phyloP scores from a whole-genome alignment of 148 eudicot genomes.

The Agrostemma githago region DNA sequence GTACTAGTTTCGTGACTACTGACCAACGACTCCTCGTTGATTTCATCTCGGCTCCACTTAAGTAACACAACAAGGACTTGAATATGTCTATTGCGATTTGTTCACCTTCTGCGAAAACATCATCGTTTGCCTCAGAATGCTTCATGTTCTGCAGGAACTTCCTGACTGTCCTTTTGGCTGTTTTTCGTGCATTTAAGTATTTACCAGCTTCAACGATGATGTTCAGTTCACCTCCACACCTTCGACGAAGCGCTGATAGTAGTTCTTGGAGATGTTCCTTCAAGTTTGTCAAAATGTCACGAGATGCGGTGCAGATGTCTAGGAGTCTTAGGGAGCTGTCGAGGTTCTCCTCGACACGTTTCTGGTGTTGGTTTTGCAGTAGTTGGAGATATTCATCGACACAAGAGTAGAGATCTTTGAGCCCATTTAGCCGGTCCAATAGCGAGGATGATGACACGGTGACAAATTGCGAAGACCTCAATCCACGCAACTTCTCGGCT shows the following conservation, averaged over 20 bases:
- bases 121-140: not conserved
- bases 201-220: slow-evolving; percentile 9
- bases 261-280: slow-evolving; percentile 32
- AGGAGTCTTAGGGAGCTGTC: slow-evolving; percentile 38
- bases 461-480: slow-evolving; percentile 33
- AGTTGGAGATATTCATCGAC: slow-evolving; percentile 32
- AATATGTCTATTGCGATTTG: slow-evolving; percentile 1
- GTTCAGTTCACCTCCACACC: slow-evolving; percentile 24
- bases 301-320: slow-evolving; percentile 34
- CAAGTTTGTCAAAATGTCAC: slow-evolving; percentile 28
- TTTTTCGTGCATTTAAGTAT: slow-evolving; percentile 28
- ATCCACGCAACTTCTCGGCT: slow-evolving; percentile 24
- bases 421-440: slow-evolving; percentile 21
- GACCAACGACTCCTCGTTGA: not conserved
- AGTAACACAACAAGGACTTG: slow-evolving; percentile 8
- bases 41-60: slow-evolving; percentile 1
- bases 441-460: slow-evolving; percentile 26
- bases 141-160: slow-evolving; percentile 29
- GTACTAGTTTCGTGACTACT: not conserved
- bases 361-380: slow-evolving; percentile 23
- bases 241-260: slow-evolving; percentile 37
- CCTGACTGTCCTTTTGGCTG: not conserved
- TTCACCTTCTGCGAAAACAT: slow-evolving; percentile 1
- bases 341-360: slow-evolving; percentile 17
- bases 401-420: slow-evolving; percentile 28